phyloP scores from a whole-genome alignment of 2,329 filamentous ascomycete species.

The Claviceps citrina region DNA sequence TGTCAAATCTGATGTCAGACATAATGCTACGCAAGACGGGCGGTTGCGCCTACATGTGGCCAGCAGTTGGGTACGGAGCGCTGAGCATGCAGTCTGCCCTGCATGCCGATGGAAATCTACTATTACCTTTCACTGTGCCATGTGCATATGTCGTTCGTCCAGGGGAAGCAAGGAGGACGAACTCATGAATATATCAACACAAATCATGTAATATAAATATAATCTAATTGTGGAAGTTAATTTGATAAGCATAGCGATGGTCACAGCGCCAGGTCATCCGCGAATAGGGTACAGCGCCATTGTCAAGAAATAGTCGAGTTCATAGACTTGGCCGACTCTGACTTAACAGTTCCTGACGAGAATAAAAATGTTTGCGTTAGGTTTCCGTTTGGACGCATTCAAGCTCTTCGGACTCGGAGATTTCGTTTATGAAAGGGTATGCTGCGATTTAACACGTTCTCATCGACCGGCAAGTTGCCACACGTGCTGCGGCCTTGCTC shows the following conservation, averaged over 20 bases:
- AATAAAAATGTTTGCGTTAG: too few species aligned
- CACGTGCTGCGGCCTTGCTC: too few species aligned
- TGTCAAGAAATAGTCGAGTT: background rate
- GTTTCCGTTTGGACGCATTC: too few species aligned
- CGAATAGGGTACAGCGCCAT: background rate
- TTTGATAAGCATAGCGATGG: background rate
- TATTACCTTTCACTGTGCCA: too few species aligned
- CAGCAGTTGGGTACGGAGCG: background rate
- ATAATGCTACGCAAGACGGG: background rate
- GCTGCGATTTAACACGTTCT: too few species aligned
- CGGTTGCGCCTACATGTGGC: background rate
- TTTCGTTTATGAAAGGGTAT: too few species aligned
- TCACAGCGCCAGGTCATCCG: background rate
- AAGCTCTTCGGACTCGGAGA: too few species aligned
- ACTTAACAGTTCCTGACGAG: too few species aligned
- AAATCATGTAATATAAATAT: background rate
- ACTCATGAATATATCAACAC: background rate
- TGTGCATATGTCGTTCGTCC: background rate
- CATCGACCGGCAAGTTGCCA: too few species aligned
- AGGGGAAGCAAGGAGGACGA: background rate
- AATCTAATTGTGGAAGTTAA: conserved; percentile 1
- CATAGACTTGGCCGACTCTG: background rate
- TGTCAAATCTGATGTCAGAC: background rate
- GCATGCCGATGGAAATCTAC: background rate
- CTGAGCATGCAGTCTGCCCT: background rate